Evolutionary conservation across 2,329 filamentous ascomycete genomes (phyloP), one percentile per base, ranked within the genome.

Genomic region (Dothideomycetes sp.): DNA sequence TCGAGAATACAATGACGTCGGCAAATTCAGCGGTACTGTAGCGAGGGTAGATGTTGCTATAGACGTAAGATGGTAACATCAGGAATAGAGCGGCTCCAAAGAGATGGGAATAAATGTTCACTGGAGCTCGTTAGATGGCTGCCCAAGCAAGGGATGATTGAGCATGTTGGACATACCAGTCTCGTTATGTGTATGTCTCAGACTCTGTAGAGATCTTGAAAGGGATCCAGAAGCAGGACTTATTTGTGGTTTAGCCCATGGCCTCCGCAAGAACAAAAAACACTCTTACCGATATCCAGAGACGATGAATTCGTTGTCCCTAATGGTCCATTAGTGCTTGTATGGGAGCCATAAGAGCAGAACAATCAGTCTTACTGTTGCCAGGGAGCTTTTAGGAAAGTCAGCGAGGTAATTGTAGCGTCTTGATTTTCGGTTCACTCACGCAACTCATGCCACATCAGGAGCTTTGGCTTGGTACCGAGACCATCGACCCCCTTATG

Each of bases 61-160:
- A 45, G 32, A 49, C 46, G 15, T 49, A 41, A 2, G 41, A n/a
- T 8, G 47, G 47, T 4, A 47, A 35, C 10, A 36, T 22, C 4
- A 34, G 27, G 22, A 49, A 47, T 3, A 49, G 19, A 2, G 40
- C 12, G 7, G 37, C 34, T 11, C 45, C 45, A n/a, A 46, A 15
- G 24, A 32, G 22, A 31, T 49, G 47, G 4, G 43, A 46, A 16
- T 49, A 36, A 8, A 47, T 49, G 31, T 49, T 49, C 31, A 49
- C 47, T 49, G 22, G 8, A 34, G 12, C 2, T 7, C 1, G 8
- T 38, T 10, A 38, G 37, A 22, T 4, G 15, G 7, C 30, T 29
- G 2, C 8, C 16, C n/a, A 8, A 19, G 7, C 16, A 17, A 12
- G 19, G 4, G 36, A 32, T 19, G 4, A 10, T 9, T 11, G 19